phyloP scores from a whole-genome alignment of 768 basidiomycete genomes.

The Lentinula raphanica region DNA sequence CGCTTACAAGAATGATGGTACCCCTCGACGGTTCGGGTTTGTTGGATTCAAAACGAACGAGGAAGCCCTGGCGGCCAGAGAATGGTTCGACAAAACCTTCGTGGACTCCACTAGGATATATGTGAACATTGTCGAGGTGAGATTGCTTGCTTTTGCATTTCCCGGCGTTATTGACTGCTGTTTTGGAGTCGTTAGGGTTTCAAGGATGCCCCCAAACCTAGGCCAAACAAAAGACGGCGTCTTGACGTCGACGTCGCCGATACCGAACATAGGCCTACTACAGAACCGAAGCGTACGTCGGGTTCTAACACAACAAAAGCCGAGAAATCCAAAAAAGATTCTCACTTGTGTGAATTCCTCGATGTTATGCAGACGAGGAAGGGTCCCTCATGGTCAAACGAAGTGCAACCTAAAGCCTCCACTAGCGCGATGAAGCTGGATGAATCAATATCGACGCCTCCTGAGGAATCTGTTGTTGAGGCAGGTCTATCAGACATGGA shows the following conservation, averaged over 20 bases:
- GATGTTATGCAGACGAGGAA: slow-evolving; percentile 66
- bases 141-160: slow-evolving; percentile 19
- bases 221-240: slow-evolving; percentile 67
- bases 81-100: slow-evolving; percentile 84
- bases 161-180: slow-evolving; percentile 2
- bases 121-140: slow-evolving; percentile 74
- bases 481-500: slow-evolving; percentile 60
- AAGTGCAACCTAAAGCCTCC: slow-evolving; percentile 19
- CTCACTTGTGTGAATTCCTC: slow-evolving; percentile 62
- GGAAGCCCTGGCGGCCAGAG: slow-evolving; percentile 68
- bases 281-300: slow-evolving; percentile 6
- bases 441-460: slow-evolving; percentile 10
- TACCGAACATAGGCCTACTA: slow-evolving; percentile 5
- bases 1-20: slow-evolving; percentile 70
- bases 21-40: slow-evolving; percentile 85
- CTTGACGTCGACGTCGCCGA: slow-evolving; percentile 19
- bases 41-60: slow-evolving; percentile 80
- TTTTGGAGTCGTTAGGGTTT: slow-evolving; percentile 43
- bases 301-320: slow-evolving; percentile 8
- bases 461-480: slow-evolving; percentile 15
- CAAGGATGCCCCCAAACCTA: slow-evolving; percentile 61
- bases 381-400: slow-evolving; percentile 64
- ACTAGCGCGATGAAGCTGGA: slow-evolving; percentile 7
- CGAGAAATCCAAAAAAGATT: slow-evolving; percentile 25
- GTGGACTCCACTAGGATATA: slow-evolving; percentile 73